Evolutionary conservation across 495 filamentous ascomycete genomes (phyloP).

Genomic region (Viridothelium virens): DNA sequence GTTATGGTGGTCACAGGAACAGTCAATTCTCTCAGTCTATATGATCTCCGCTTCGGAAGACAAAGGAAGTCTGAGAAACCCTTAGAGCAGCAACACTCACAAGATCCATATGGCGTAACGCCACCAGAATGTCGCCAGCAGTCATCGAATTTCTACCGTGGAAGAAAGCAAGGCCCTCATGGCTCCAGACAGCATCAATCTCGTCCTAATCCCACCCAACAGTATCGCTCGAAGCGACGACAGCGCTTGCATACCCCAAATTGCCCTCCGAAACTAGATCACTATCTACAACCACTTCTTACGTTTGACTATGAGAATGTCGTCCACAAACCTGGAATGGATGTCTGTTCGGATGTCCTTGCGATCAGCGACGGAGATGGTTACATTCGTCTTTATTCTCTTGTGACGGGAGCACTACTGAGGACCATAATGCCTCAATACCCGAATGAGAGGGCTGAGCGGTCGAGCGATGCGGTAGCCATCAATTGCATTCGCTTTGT

Average conservation of each 20-base stretch:
- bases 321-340: background rate
- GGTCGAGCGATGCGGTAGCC: background rate
- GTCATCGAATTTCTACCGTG: no score
- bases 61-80: background rate
- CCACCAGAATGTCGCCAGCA: no score
- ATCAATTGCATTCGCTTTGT: background rate
- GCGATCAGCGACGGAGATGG: background rate
- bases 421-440: background rate
- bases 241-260: background rate
- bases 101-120: no score
- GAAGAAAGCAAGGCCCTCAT: no score
- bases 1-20: background rate
- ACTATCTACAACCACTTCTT: background rate
- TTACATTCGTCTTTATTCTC: background rate
- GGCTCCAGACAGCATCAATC: background rate
- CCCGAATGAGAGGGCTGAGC: background rate
- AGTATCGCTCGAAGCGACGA: background rate
- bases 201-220: background rate
- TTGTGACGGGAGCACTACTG: background rate
- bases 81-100: background rate
- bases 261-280: background rate
- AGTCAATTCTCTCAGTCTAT: background rate
- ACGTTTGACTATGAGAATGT: background rate
- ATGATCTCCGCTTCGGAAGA: constrained; percentile 6
- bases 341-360: background rate